phyloP scores from a whole-genome alignment of 2,329 filamentous ascomycete genomes.

The Colletotrichum endophyticum region DNA sequence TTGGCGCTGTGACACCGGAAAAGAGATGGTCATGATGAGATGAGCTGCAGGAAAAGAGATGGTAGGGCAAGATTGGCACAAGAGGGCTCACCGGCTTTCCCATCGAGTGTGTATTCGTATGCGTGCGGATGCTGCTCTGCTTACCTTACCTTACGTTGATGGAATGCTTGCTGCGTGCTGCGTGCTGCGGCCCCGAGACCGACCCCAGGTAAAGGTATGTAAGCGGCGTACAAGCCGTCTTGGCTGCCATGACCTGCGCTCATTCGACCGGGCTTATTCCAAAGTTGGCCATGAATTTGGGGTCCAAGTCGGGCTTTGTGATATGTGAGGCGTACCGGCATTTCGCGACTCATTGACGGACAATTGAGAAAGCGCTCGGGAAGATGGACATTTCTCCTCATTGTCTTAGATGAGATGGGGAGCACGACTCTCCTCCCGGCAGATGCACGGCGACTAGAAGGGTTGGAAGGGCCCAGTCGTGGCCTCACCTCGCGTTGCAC shows the following conservation, averaged over 20 bases:
- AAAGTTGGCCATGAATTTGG: not conserved
- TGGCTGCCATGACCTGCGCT: not conserved
- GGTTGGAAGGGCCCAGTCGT: not conserved
- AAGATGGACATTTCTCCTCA: not conserved
- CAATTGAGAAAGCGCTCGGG: not conserved
- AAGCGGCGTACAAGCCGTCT: conserved; percentile 5
- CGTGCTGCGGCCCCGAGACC: not conserved
- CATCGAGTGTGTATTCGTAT: not conserved
- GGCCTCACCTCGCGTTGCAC: conserved; percentile 2
- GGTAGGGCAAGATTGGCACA: not conserved
- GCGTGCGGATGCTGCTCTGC: not conserved
- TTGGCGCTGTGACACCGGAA: not conserved
- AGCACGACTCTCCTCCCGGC: not conserved
- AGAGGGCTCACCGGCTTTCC: not conserved
- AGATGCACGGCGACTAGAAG: not conserved
- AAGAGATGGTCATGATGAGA: not conserved
- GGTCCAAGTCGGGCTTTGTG: not conserved
- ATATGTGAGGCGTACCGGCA: not conserved
- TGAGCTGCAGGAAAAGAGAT: not conserved
- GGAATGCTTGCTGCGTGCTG: not conserved
- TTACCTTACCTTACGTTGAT: not conserved
- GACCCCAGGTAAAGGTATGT: not conserved
- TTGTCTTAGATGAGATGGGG: not conserved
- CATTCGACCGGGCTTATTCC: not conserved
- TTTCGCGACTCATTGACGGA: not conserved